phyloP scores from a whole-genome alignment of 78 protist species.

The Pigoraptor vietnamica region DNA sequence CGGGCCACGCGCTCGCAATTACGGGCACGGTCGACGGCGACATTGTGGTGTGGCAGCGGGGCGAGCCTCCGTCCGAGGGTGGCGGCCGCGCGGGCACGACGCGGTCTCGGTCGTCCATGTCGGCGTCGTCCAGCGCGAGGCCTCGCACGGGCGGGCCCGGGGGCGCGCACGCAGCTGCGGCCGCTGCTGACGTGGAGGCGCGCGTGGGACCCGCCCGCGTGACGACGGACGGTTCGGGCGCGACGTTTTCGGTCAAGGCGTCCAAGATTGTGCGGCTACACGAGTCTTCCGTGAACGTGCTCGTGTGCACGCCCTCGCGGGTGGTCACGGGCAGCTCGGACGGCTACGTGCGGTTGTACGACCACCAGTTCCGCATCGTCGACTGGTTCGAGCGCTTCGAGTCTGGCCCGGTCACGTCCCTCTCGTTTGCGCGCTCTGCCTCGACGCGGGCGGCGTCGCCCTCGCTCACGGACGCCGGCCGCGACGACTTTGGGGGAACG shows the following conservation, averaged over 20 bases:
- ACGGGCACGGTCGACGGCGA: constrained; percentile 5
- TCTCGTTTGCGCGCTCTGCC: background rate
- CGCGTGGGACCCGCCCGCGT: background rate
- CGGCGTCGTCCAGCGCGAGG: too few species aligned
- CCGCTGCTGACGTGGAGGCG: background rate
- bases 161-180: too few species aligned
- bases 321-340: background rate
- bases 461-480: background rate
- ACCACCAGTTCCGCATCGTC: background rate
- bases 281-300: background rate
- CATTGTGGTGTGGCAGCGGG: background rate
- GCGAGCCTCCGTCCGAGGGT: too few species aligned
- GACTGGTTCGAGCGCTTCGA: background rate
- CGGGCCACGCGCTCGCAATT: background rate
- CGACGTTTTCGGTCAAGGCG: background rate
- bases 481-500: background rate
- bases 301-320: background rate
- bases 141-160: background rate
- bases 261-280: background rate
- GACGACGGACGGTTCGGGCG: background rate
- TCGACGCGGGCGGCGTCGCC: background rate
- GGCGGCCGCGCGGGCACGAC: too few species aligned
- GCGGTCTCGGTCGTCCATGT: too few species aligned
- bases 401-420: background rate
- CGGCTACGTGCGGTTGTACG: background rate